Base-by-base conservation (phyloP, 495 filamentous ascomycete genomes). In the Penicillium paradoxum region DNA sequence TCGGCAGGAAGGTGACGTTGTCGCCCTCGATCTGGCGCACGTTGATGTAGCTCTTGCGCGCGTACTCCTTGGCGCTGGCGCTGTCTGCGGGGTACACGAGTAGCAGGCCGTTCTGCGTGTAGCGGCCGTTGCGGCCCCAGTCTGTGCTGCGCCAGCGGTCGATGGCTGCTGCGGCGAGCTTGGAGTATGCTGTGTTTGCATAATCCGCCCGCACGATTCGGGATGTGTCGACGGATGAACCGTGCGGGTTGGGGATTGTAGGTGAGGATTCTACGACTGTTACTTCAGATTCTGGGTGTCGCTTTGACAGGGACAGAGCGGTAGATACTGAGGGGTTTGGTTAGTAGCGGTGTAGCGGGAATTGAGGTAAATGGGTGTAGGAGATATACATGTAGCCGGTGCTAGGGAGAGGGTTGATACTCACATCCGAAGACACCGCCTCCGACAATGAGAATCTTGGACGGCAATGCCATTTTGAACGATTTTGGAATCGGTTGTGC, bases 191-290 rank as follows among this genome's bases (percentile, higher is more conserved):
- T 2, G 79, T 70, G 64, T 89, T 79, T 2, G 83, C 77, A 65
- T 96, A 96, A 73, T 96, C 91, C 33, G 90, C 74, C 22, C 91
- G 80, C 52, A 97, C 77, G 59, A 91, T 88, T 45, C 88, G 84
- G 17, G 86, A 89, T 36, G 77, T 80, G 73, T 92, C 89, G 59
- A 89, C 80, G 45, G 83, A 87, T 24, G 87, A 79, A 51, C 83
- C 82, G 58, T 91, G 80, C 3, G 81, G 81, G 53, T 85, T 78
- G 22, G 86, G 85, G 67, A 89, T 87, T n/a, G 79, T 74, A 49
- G 72, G 54, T 1, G 79, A 79, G 19, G 85, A 75, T 67, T 91
- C 89, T 42, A 93, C 61, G 46, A 93, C 53, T 10, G 83, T 89
- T 54, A 91, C 82, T 53, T 70, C 54, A 19, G 77, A 80, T 22